phyloP scores from a whole-genome alignment of 345 rosid species.

The Brassica nigra region DNA sequence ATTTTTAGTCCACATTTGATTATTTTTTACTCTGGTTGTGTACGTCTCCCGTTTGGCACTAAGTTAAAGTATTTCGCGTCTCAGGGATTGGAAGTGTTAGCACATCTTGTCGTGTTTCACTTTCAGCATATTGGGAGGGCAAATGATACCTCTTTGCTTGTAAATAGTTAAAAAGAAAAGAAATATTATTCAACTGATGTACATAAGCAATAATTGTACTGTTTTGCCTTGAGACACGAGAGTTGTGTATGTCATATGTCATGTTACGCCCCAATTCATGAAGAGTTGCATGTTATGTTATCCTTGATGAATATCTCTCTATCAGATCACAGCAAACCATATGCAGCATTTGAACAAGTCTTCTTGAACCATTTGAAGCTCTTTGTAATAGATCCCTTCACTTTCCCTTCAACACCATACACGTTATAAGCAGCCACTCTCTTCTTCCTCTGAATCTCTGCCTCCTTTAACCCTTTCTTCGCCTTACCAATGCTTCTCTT shows the following conservation, averaged over 20 bases:
- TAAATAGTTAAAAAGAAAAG: not conserved
- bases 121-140: not conserved
- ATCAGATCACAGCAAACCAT: slow-evolving; percentile 55
- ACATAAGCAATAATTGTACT: slow-evolving; percentile 26
- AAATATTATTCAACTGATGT: not conserved
- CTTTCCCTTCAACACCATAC: slow-evolving; percentile 72
- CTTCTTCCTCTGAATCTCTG: slow-evolving; percentile 86
- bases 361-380: slow-evolving; percentile 86
- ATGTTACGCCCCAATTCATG: not conserved
- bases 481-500: slow-evolving; percentile 22
- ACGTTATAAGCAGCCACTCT: slow-evolving; percentile 85
- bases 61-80: not conserved
- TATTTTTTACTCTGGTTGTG: not conserved
- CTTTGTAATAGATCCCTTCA: slow-evolving; percentile 80
- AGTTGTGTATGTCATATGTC: not conserved
- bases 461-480: slow-evolving; percentile 56
- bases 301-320: not conserved
- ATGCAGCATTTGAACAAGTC: slow-evolving; percentile 58
- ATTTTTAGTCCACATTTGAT: slow-evolving; percentile 10
- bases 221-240: not conserved
- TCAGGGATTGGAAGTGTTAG: not conserved
- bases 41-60: not conserved
- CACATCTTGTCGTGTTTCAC: not conserved
- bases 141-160: not conserved
- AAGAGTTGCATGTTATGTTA: not conserved